Evolutionary conservation across 768 basidiomycete genomes (phyloP).

Genomic region (Tricholoma hemisulphureum): DNA sequence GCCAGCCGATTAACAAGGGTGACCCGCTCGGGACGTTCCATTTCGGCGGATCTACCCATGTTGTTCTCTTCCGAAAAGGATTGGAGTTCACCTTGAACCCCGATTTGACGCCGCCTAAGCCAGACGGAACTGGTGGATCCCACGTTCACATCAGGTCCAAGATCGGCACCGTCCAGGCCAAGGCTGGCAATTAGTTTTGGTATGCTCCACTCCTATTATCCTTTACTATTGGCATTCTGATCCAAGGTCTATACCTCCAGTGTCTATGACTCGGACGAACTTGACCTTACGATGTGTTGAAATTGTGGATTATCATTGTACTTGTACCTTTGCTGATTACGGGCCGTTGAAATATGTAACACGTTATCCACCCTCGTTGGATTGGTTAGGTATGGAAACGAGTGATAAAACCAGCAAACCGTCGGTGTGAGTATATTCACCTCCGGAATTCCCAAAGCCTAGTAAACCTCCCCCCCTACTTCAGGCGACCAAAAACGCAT

Average conservation of each 20-base stretch:
- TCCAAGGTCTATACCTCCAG: constrained; percentile 1
- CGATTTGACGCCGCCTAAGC: not conserved
- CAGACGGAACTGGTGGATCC: not conserved
- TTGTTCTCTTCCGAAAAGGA: not conserved
- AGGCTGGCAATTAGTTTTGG: not conserved
- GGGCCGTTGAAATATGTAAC: not conserved
- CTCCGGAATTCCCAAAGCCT: not conserved
- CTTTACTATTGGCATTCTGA: not conserved
- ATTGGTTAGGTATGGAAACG: not conserved
- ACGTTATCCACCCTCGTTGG: not conserved
- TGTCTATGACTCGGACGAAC: not conserved
- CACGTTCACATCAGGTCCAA: not conserved
- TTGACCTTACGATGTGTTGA: not conserved
- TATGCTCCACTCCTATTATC: not conserved
- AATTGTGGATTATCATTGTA: not conserved
- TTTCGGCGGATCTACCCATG: constrained; percentile 44
- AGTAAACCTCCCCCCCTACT: not conserved
- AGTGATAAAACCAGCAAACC: not conserved
- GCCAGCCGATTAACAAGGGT: constrained; percentile 37
- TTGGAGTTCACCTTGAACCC: not conserved
- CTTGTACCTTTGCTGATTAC: not conserved
- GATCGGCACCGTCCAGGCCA: not conserved
- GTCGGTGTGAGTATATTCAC: not conserved
- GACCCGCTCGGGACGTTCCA: constrained; percentile 63
- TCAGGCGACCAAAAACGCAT: no score